A percentile compares a stretch with the other conserved stretches of the same genome.
Conservation (phyloP, 352 stramenopile species). For the Globisporangium parvum region DNA sequence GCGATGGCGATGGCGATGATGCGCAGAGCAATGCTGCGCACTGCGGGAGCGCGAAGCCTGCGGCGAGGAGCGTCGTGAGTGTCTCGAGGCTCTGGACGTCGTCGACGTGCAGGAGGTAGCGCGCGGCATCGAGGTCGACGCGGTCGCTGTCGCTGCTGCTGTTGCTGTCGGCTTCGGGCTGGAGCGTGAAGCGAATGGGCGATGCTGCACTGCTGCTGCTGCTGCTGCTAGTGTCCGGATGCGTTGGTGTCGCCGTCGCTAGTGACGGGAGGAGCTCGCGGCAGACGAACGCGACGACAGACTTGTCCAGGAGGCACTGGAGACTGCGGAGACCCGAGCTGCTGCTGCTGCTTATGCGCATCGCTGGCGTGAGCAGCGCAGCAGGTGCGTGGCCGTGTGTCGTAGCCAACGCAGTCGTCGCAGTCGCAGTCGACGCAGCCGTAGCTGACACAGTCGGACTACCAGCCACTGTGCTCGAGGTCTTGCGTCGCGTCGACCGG, state of each 20-base stretch:
- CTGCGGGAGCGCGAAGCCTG: conserved; percentile 4
- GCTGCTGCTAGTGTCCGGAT: too few species aligned
- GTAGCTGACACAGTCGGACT: too few species aligned
- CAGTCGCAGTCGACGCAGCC: background rate
- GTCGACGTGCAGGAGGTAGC: conserved; percentile 6
- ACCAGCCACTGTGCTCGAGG: too few species aligned
- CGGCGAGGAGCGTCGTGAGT: background rate
- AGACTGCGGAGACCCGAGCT: background rate
- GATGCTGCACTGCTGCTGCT: too few species aligned
- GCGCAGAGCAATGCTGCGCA: conserved; percentile 1
- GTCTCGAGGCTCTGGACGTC: background rate
- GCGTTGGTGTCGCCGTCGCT: too few species aligned
- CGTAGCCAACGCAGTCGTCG: too few species aligned
- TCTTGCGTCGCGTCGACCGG: too few species aligned
- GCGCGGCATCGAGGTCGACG: background rate
- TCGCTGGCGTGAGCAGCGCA: too few species aligned
- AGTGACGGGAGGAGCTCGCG: background rate
- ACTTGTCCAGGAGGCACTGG: conserved; percentile 2
- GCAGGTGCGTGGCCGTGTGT: too few species aligned
- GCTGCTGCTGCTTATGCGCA: too few species aligned
- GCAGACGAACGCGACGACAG: conserved; percentile 2
- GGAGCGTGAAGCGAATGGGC: conserved; percentile 1
- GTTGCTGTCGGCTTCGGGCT: background rate
- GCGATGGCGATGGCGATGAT: too few species aligned
- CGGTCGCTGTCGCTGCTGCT: background rate